phyloP scores from a whole-genome alignment of 2,329 filamentous ascomycete species.

The Eurotiales sp. region DNA sequence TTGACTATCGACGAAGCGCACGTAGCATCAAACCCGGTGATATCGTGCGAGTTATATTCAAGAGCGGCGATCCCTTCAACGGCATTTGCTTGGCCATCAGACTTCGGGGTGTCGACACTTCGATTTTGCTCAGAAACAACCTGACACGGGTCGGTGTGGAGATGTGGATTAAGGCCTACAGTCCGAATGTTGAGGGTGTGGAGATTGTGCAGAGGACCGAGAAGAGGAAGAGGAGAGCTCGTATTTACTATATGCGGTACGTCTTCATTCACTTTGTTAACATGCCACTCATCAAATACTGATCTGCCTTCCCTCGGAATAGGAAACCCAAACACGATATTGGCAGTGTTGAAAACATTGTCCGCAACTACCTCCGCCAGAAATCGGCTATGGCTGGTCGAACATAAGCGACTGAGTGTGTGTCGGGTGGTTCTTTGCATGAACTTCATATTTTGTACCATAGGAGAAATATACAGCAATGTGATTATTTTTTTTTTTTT shows the following conservation, averaged over 20 bases:
- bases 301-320: not conserved
- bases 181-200: slow-evolving; percentile 81
- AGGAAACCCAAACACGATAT: slow-evolving; percentile 78
- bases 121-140: slow-evolving; percentile 79
- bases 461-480: not conserved
- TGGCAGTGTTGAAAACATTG: slow-evolving; percentile 77
- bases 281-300: not conserved
- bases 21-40: slow-evolving; percentile 83
- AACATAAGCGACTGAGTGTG: not conserved
- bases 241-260: slow-evolving; percentile 82
- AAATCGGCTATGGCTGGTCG: slow-evolving; percentile 43
- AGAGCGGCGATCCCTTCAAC: slow-evolving; percentile 81
- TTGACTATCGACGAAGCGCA: slow-evolving; percentile 66
- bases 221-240: slow-evolving; percentile 81
- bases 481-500: not conserved
- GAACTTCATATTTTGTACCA: not conserved
- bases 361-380: slow-evolving; percentile 61
- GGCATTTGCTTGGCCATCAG: slow-evolving; percentile 87
- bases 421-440: not conserved
- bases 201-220: slow-evolving; percentile 85
- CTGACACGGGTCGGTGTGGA: slow-evolving; percentile 85
- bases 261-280: slow-evolving; percentile 17
- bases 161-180: slow-evolving; percentile 97
- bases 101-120: slow-evolving; percentile 81
- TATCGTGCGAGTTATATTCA: slow-evolving; percentile 83